Percentiles rank a stretch among this genome's conserved stretches.
Evolutionary conservation across 1,284 basidiomycete genomes (phyloP).

Genomic region (Puccinia horiana): DNA sequence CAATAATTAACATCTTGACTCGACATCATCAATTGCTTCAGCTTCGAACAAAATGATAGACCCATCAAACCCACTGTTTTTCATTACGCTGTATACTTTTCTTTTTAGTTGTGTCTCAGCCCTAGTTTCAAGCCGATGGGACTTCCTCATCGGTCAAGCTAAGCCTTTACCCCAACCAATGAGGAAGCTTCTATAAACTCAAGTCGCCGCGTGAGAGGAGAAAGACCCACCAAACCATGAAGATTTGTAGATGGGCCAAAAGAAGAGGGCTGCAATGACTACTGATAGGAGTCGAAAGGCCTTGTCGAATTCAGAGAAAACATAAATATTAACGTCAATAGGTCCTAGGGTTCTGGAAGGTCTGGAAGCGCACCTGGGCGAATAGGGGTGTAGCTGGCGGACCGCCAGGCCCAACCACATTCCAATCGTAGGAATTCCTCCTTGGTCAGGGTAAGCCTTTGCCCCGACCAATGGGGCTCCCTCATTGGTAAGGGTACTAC

Average conservation of each 20-base stretch:
- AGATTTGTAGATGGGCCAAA: slow-evolving; percentile 22
- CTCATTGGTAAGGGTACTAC: no score
- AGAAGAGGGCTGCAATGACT: slow-evolving; percentile 14
- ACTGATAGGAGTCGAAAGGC: background rate
- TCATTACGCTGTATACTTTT: background rate
- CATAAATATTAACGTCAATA: background rate
- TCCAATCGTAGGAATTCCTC: slow-evolving; percentile 27
- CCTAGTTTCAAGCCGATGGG: no score
- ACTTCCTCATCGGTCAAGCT: no score
- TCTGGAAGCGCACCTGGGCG: slow-evolving; percentile 2
- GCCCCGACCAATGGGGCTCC: no score
- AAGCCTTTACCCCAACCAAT: no score
- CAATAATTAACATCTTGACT: no score
- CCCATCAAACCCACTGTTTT: no score
- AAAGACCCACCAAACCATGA: slow-evolving; percentile 28
- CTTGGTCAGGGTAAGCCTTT: no score
- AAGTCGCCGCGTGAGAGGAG: background rate
- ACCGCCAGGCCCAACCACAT: slow-evolving; percentile 8
- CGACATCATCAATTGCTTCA: no score
- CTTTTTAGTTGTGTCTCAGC: background rate
- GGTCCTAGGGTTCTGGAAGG: background rate
- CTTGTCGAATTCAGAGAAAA: background rate
- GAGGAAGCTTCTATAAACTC: background rate
- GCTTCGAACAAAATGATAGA: no score
- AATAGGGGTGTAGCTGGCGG: background rate